Percentiles rank a stretch among this genome's conserved stretches.
Conservation (phyloP, 2,329 filamentous ascomycete species). For the Aphanocladium album region DNA sequence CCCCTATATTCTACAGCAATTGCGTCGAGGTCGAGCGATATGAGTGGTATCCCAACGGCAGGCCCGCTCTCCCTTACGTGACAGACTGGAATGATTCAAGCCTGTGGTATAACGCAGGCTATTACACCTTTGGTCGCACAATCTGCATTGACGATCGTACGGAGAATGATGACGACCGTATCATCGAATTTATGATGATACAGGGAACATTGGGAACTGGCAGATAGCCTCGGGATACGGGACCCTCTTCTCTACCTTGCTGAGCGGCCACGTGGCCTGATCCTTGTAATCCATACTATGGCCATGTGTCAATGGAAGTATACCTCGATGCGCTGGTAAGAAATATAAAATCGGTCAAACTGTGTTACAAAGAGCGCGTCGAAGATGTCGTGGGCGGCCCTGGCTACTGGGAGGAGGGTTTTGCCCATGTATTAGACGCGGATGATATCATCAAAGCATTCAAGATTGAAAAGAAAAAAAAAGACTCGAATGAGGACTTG, state of each 20-base stretch:
- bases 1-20: no score
- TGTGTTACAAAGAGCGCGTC: no score
- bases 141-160: background rate
- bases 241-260: background rate
- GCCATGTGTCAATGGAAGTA: background rate
- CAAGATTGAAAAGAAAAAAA: background rate
- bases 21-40: background rate
- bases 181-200: no score
- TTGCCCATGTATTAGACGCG: background rate
- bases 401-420: no score
- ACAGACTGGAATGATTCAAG: background rate
- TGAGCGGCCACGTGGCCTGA: background rate
- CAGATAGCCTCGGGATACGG: background rate
- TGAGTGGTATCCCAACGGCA: background rate
- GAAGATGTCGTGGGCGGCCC: no score
- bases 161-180: no score
- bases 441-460: constrained; percentile 2
- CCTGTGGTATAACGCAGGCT: background rate
- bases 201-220: no score
- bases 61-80: background rate
- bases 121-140: background rate
- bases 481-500: background rate
- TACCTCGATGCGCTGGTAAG: background rate
- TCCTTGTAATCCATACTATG: background rate
- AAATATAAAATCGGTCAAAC: no score